Evolutionary conservation across 768 basidiomycete species (phyloP), one percentile per base, ranked within the genome.

Genomic region (Rossbeevera mucosa): DNA sequence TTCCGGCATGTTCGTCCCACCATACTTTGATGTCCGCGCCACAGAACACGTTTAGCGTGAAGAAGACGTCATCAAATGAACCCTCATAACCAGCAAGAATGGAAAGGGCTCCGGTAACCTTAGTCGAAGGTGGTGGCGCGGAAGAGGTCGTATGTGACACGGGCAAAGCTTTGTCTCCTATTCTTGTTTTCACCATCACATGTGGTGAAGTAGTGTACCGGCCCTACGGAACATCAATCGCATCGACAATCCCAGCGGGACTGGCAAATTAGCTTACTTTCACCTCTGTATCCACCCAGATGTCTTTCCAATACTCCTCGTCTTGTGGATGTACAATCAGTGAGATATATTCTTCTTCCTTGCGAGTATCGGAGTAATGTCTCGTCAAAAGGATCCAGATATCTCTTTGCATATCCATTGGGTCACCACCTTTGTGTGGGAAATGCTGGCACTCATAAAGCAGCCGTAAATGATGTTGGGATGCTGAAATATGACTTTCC

Each of bases 351-450:
- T 90, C 86, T 1, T 77, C 71, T 5, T 72, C 76, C 36, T 79
- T 74, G 43, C 71, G 76, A n/a, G 81, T 86, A 55, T 85, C 74
- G 0, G 67, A 65, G 7, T 87, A 65, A 65, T 98, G 94, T 25
- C 91, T 80, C 0, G 85, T 86, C 2, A 97, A 76, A 2, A 94
- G 76, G 7, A 94, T 60, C 90, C 88, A 95, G 6, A 96, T 74
- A 41, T 90, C 84, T 25, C 74, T 59, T 16, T 59, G 63, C 24
- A 30, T 54, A 20, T 61, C 54, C 13, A 47, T 29, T 0, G 40
- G 44, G 38, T 30, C 47, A 16, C 24, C 43, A n/a, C 33, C 11
- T 11, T 38, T 54, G 29, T 29, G 30, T 2, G 20, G 7, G 7
- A 16, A 25, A 42, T 30, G 21, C 24, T 51, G 54, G 41, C 41